Percentiles rank a stretch among this genome's conserved stretches.
Conservation (phyloP, 805 yeast genomes). For the Candida insectorum region DNA sequence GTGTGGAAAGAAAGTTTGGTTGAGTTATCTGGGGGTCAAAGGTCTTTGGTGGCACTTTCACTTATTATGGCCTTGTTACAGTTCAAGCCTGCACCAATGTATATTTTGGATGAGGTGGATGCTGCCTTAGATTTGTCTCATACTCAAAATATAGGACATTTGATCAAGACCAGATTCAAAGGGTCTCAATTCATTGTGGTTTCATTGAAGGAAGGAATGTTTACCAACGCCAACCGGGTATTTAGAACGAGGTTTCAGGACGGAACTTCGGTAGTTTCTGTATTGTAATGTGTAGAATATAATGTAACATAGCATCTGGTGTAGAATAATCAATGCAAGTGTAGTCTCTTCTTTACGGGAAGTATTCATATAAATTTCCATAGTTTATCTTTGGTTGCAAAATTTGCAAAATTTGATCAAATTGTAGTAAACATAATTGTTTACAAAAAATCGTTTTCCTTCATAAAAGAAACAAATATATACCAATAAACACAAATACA, state of each 20-base stretch:
- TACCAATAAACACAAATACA: no score
- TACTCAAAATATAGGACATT: conserved; percentile 95
- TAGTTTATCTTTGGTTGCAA: no score
- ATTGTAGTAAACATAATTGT: no score
- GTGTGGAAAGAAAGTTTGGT: conserved; percentile 96
- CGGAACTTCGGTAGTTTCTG: conserved; percentile 89
- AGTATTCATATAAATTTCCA: no score
- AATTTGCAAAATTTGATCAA: no score
- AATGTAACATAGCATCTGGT: no score
- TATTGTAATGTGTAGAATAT: conserved; percentile 28
- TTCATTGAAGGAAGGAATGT: conserved; percentile 96
- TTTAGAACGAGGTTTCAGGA: conserved; percentile 94
- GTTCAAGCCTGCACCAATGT: conserved; percentile 98
- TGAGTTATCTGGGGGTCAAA: conserved; percentile 95
- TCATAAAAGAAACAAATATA: no score
- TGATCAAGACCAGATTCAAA: conserved; percentile 90
- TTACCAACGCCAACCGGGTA: conserved; percentile 92
- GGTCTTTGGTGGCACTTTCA: conserved; percentile 90
- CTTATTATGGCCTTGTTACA: conserved; percentile 87
- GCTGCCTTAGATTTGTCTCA: conserved; percentile 97
- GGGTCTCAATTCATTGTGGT: conserved; percentile 97
- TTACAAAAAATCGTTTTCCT: no score
- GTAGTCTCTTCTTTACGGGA: no score
- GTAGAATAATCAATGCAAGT: no score
- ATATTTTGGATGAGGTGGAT: conserved; percentile 95